Conservation (phyloP, 495 filamentous ascomycete genomes). For the Aspergillus avenaceus region DNA sequence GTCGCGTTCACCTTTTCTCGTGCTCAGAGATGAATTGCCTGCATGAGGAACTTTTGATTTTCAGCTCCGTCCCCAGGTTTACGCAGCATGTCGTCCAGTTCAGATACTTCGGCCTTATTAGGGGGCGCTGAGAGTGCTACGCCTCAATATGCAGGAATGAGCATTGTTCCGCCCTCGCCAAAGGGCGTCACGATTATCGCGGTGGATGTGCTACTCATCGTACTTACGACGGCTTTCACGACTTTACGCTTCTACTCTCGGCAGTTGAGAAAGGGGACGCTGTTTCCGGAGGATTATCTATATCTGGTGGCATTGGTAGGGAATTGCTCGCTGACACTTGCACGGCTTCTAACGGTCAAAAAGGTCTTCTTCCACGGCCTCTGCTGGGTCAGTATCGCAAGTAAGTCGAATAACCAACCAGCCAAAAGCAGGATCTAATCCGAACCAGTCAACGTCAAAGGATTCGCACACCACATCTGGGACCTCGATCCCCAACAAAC, state of each 20-base stretch:
- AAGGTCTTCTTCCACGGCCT: neutral
- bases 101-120: neutral
- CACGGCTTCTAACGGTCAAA: neutral
- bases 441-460: neutral
- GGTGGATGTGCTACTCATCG: neutral
- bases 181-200: neutral
- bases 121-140: neutral
- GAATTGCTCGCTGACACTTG: neutral
- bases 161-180: neutral
- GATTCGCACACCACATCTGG: neutral
- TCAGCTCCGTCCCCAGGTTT: no score
- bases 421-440: neutral
- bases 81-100: no score
- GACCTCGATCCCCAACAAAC: neutral
- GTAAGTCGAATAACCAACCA: neutral
- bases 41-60: no score
- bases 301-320: neutral
- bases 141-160: neutral
- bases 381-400: neutral
- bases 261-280: neutral
- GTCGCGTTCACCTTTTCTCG: no score
- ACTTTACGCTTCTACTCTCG: neutral
- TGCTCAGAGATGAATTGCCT: no score
- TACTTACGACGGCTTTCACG: neutral
- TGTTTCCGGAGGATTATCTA: neutral